phyloP scores from a whole-genome alignment of 345 rosid genomes.

The Durio zibethinus region DNA sequence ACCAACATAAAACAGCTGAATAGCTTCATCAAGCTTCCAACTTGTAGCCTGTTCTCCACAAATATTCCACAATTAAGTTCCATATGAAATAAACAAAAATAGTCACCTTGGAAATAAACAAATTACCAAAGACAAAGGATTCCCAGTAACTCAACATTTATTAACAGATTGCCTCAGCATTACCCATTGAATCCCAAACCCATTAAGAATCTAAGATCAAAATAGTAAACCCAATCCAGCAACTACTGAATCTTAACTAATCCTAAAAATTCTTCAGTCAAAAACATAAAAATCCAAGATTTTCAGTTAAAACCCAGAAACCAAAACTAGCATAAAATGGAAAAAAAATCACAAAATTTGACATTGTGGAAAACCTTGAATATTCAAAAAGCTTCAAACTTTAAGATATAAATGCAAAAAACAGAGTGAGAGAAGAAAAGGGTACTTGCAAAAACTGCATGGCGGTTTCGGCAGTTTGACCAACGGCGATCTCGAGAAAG shows the following conservation, averaged over 20 bases:
- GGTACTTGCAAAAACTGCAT: constrained; percentile 78
- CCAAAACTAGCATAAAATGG: neutral
- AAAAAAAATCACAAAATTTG: neutral
- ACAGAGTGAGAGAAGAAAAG: neutral
- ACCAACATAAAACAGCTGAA: constrained; percentile 91
- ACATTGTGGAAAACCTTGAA: neutral
- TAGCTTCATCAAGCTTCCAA: constrained; percentile 96
- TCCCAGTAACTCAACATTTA: neutral
- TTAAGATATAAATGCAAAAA: neutral
- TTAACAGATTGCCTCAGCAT: neutral
- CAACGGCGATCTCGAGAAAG: constrained; percentile 96
- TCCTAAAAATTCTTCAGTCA: neutral
- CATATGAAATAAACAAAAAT: neutral
- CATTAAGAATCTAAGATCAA: neutral
- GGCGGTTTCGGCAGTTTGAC: constrained; percentile 88
- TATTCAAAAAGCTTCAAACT: neutral
- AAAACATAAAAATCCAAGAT: neutral
- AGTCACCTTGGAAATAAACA: neutral
- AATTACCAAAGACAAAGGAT: neutral
- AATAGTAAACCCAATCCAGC: neutral
- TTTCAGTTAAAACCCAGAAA: neutral
- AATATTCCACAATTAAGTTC: constrained; percentile 10
- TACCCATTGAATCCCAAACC: neutral
- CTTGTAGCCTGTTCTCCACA: constrained; percentile 66
- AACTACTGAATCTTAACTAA: neutral